Percentiles rank a stretch among this genome's conserved stretches.
These are phyloP conservation scores for Rhytidiadelphus loreus DNA, from an alignment of 225 moss, liverwort and hornwort species.

Conservation along the genomic window DNA sequence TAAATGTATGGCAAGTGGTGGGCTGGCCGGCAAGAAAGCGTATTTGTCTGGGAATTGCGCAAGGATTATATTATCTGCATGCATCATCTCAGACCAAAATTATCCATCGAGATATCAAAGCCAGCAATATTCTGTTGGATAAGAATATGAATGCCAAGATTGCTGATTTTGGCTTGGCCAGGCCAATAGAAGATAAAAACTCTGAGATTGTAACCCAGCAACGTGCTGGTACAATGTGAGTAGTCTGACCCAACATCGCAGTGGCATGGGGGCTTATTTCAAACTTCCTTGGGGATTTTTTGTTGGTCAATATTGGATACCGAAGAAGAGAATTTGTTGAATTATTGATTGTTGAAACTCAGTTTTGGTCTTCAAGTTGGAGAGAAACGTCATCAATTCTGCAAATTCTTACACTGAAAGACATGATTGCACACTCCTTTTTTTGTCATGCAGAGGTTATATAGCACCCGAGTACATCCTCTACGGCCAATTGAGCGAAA, in stretches of 20 bases:
- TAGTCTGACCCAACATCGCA: background rate
- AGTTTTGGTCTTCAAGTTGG: background rate
- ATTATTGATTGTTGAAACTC: background rate
- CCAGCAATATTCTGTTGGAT: constrained; percentile 30
- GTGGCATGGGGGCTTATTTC: background rate
- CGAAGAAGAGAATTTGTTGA: no score
- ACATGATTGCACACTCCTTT: background rate
- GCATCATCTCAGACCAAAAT: constrained; percentile 36
- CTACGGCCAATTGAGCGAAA: constrained; percentile 23
- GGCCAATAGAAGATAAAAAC: background rate
- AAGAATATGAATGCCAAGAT: constrained; percentile 26
- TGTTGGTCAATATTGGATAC: background rate
- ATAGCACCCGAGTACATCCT: constrained; percentile 20
- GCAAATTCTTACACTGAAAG: background rate
- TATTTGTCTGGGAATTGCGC: constrained; percentile 18
- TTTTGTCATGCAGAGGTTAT: constrained; percentile 10
- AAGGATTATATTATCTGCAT: constrained; percentile 27
- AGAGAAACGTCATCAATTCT: background rate
- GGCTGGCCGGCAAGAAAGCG: constrained; percentile 6
- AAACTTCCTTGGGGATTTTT: background rate
- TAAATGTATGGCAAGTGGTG: background rate
- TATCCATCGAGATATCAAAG: constrained; percentile 44
- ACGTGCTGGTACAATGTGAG: constrained; percentile 12
- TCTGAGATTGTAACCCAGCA: constrained; percentile 10
- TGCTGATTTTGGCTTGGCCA: constrained; percentile 38